Conservation (phyloP, 768 basidiomycete genomes). For the Brasilioporus rufonigricans region DNA sequence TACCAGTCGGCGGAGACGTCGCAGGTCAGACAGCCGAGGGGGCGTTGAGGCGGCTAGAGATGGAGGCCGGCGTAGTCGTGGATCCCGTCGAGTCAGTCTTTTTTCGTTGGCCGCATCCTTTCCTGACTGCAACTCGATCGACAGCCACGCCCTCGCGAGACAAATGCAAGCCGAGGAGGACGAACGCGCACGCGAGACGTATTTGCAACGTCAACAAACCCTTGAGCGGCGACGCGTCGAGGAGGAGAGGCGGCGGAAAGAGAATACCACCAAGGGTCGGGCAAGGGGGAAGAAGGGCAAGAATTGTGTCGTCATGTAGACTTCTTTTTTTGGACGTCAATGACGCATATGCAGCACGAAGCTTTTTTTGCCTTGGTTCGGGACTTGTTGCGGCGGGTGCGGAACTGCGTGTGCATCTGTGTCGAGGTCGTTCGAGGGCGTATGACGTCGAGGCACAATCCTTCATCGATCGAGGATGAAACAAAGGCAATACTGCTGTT, state of each 20-base stretch:
- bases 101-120: background rate
- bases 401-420: too few relatives aligned
- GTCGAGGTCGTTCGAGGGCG: too few relatives aligned
- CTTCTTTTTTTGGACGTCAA: too few relatives aligned
- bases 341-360: too few relatives aligned
- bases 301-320: conserved; percentile 46
- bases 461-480: too few relatives aligned
- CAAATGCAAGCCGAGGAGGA: conserved; percentile 85
- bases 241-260: conserved; percentile 20
- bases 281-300: conserved; percentile 40
- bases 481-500: too few relatives aligned
- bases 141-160: conserved; percentile 56
- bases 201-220: conserved; percentile 32
- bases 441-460: too few relatives aligned
- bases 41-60: conserved; percentile 50
- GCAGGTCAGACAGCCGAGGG: conserved; percentile 71
- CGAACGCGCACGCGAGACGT: conserved; percentile 41
- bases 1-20: conserved; percentile 77
- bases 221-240: conserved; percentile 17
- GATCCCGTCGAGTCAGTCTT: conserved; percentile 62
- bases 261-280: conserved; percentile 21
- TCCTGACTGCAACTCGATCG: too few relatives aligned
- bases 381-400: too few relatives aligned
- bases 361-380: too few relatives aligned
- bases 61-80: conserved; percentile 37